phyloP scores from a whole-genome alignment of 495 filamentous ascomycete species.

The Geopyxis carbonaria region DNA sequence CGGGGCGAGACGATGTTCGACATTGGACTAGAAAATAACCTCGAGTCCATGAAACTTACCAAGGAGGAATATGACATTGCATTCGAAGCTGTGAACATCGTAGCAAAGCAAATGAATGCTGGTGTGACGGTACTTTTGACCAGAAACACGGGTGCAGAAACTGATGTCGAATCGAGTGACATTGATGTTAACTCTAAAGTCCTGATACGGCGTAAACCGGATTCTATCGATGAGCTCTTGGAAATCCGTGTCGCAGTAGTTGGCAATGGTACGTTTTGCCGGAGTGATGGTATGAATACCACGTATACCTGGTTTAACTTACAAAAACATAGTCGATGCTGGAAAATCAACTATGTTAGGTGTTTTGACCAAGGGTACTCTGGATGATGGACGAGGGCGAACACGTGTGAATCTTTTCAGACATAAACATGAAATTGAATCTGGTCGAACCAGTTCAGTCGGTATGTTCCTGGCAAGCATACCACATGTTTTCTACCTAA shows the following conservation, averaged over 20 bases:
- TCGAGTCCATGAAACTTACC: slow-evolving; percentile 73
- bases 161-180: slow-evolving; percentile 56
- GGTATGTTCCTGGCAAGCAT: slow-evolving; percentile 39
- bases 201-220: slow-evolving; percentile 57
- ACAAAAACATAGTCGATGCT: slow-evolving; percentile 63
- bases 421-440: slow-evolving; percentile 95
- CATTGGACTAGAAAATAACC: slow-evolving; percentile 72
- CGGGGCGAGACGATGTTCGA: slow-evolving; percentile 87
- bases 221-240: slow-evolving; percentile 66
- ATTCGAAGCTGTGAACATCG: slow-evolving; percentile 45
- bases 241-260: slow-evolving; percentile 96
- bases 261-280: slow-evolving; percentile 49
- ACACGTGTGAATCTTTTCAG: slow-evolving; percentile 92
- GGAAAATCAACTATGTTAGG: slow-evolving; percentile 96
- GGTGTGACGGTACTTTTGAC: slow-evolving; percentile 70
- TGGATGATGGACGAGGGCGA: slow-evolving; percentile 89
- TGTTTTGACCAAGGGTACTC: slow-evolving; percentile 83
- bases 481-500: background rate
- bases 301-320: slow-evolving; percentile 6
- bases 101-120: slow-evolving; percentile 47
- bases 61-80: slow-evolving; percentile 66
- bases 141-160: slow-evolving; percentile 39
- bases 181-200: slow-evolving; percentile 49
- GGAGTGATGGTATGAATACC: background rate
- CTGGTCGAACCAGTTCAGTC: slow-evolving; percentile 84